Evolutionary conservation across 2,329 filamentous ascomycete species (phyloP), one percentile per base, ranked within the genome.

Genomic region (Colletotrichum cordylinicola): DNA sequence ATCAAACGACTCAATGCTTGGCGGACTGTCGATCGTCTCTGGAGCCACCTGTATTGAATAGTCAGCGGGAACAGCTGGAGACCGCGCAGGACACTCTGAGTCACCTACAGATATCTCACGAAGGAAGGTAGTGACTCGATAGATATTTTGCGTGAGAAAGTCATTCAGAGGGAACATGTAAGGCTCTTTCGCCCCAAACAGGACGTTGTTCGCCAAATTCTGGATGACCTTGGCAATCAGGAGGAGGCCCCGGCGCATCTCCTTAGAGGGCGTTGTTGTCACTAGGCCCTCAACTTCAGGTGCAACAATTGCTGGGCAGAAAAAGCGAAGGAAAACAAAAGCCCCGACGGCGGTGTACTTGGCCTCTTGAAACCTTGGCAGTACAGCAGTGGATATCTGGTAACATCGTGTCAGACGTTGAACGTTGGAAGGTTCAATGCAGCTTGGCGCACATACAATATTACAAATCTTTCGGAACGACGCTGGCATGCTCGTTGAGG

Each of bases 121-220:
- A 33, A 94, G 83, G 79, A 94, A 94, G 0, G 90, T 90, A 3
- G 92, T 94, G 18, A 94, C 91, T 39, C 88, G 86, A 81, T 93
- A 93, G 67, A 94, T 94, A 78, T 94, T 93, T 77, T 93, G 88
- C 1, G 92, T 91, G 27, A 94, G 83, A 76, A 94, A 94, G 74
- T 93, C 90, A 80, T 94, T 94, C 27, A 94, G 84, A 2, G 93
- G 91, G 77, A 91, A 93, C 93, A 94, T 94, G 80, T 93, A 94
- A 5, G 92, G 91, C 80, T 94, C 93, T 82, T 94, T 94, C 39
- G 92, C 91, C 6, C 93, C 93, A 78, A 94, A 94, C 2, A 94
- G 86, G 33, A 94, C 92, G 74, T 94, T 94, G 79, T 94, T 94
- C 43, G 93, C 93, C 43, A 94, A 85, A 79, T 94, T 94, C 79